Percentiles rank a stretch among this genome's conserved stretches.
Conservation (phyloP, 148 eudicot species). For the Spergularia marina region DNA sequence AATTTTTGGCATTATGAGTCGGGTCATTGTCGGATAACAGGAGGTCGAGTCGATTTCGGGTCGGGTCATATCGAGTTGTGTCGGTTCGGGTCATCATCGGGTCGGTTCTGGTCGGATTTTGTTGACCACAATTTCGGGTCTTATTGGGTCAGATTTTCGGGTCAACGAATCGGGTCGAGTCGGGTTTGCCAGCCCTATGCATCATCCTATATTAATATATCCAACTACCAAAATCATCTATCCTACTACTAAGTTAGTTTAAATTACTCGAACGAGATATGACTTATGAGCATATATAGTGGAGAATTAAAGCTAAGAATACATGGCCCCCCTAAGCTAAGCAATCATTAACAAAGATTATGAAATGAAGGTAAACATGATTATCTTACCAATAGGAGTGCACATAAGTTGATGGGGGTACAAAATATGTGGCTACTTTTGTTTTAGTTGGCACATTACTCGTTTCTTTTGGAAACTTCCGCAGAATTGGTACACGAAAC, state of each 20-base stretch:
- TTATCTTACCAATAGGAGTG: constrained; percentile 8
- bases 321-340: not conserved
- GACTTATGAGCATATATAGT: constrained; percentile 9
- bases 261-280: constrained; percentile 5
- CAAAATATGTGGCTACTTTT: constrained; percentile 7
- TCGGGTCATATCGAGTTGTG: too few relatives aligned
- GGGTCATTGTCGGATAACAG: too few relatives aligned
- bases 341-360: constrained; percentile 22
- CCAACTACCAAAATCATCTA: not conserved
- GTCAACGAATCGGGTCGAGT: too few relatives aligned
- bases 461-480: constrained; percentile 15
- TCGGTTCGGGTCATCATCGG: too few relatives aligned
- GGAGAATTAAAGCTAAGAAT: constrained; percentile 18
- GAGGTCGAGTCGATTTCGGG: too few relatives aligned
- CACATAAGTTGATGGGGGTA: constrained; percentile 5
- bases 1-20: too few relatives aligned
- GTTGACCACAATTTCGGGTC: too few relatives aligned
- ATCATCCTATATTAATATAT: too few relatives aligned
- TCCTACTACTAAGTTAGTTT: not conserved
- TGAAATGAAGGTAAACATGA: constrained; percentile 7
- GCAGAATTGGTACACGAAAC: not conserved
- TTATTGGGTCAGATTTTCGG: too few relatives aligned
- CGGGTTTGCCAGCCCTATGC: too few relatives aligned
- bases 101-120: too few relatives aligned
- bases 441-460: constrained; percentile 12